These are phyloP conservation scores for Chlorella sorokiniana DNA, from an alignment of 139 green algal genomes.

Conservation along the genomic window DNA sequence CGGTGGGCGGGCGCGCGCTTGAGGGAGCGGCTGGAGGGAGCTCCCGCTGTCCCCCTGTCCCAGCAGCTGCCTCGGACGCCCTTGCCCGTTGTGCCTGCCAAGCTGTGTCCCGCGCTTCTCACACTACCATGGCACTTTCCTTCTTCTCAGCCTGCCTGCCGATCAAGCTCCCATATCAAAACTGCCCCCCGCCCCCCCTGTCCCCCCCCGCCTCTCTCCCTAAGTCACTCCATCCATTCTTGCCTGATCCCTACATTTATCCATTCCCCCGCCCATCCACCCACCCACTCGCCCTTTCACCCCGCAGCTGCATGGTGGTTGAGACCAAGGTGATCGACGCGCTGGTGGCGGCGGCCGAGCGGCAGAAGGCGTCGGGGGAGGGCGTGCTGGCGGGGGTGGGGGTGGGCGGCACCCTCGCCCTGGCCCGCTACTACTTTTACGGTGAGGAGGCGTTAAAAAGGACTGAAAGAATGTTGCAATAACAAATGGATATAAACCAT, in stretches of 20 bases:
- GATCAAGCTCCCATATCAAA: too few relatives aligned
- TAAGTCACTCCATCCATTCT: background rate
- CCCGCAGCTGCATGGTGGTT: background rate
- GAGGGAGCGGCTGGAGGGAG: background rate
- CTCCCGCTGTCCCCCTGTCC: too few relatives aligned
- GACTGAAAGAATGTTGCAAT: background rate
- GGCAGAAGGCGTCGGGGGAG: background rate
- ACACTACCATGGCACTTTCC: too few relatives aligned
- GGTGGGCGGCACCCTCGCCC: constrained; percentile 3
- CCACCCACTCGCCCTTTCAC: background rate
- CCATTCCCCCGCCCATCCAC: background rate
- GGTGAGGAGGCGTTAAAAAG: background rate
- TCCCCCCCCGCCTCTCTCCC: background rate
- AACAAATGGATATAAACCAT: background rate
- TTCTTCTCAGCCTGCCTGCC: too few relatives aligned
- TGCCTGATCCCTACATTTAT: too few relatives aligned
- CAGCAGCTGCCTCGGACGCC: too few relatives aligned
- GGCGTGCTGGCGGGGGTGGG: constrained; percentile 4
- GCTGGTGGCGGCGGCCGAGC: constrained; percentile 2
- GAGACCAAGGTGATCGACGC: background rate
- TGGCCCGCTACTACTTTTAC: constrained; percentile 19
- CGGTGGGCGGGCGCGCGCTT: background rate
- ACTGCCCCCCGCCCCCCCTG: too few relatives aligned
- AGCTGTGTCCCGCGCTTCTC: too few relatives aligned
- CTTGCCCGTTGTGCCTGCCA: too few relatives aligned